These are phyloP conservation scores for Musa balbisiana DNA, from an alignment of 202 grass and related monocot genomes.

Conservation along the genomic window DNA sequence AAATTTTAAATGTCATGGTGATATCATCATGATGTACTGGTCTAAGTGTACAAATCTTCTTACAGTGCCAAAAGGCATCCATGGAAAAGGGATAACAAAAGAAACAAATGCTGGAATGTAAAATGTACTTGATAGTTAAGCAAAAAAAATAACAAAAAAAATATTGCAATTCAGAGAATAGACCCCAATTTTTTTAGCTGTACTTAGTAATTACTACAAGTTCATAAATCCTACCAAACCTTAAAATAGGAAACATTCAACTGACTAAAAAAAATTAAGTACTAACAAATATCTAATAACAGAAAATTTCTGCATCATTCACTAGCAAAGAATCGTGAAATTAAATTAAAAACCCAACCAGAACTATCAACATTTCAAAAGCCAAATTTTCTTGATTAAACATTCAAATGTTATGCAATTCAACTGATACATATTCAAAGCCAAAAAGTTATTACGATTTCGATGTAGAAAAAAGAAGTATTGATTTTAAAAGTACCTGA, in stretches of 20 bases:
- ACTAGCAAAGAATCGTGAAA: not conserved
- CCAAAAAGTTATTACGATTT: not conserved
- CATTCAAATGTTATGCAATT: not conserved
- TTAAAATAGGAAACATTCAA: not conserved
- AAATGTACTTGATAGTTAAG: too few relatives aligned
- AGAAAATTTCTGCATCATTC: not conserved
- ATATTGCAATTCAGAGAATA: too few relatives aligned
- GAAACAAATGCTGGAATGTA: too few relatives aligned
- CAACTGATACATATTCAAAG: not conserved
- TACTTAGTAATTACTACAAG: too few relatives aligned
- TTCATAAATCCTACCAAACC: not conserved
- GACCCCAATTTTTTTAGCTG: too few relatives aligned
- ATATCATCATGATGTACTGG: too few relatives aligned
- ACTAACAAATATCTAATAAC: not conserved
- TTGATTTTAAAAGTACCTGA: conserved; percentile 36
- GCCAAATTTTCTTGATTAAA: not conserved
- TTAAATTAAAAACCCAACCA: not conserved
- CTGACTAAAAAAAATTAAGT: not conserved
- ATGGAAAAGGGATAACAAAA: not conserved
- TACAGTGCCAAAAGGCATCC: too few relatives aligned
- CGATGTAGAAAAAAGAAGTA: not conserved
- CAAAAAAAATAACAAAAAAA: too few relatives aligned
- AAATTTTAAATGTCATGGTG: too few relatives aligned
- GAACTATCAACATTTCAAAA: not conserved
- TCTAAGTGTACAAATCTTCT: too few relatives aligned